Evolutionary conservation across 129 eudicot species (phyloP).

Genomic region (Tagetes patula): DNA sequence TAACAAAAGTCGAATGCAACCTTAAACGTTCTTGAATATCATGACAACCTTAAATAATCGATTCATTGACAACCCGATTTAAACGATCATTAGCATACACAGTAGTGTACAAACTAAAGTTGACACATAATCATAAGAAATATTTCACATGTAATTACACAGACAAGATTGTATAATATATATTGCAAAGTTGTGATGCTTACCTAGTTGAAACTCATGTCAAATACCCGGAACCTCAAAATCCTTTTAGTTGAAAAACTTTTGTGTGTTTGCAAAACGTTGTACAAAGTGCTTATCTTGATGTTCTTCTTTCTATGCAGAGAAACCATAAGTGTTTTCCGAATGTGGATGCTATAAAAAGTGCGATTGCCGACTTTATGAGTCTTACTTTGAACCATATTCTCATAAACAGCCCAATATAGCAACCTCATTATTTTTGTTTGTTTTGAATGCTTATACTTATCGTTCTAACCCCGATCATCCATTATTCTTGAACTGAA

Average conservation of each 20-base stretch:
- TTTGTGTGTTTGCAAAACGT: slow-evolving; percentile 8
- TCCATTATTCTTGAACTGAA: slow-evolving; percentile 20
- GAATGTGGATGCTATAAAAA: slow-evolving; percentile 81
- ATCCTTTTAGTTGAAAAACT: neutral
- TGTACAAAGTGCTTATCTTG: slow-evolving; percentile 11
- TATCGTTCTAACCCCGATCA: neutral
- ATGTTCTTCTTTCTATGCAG: slow-evolving; percentile 40
- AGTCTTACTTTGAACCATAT: slow-evolving; percentile 35
- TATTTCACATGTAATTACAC: slow-evolving; percentile 7
- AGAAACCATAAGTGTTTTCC: slow-evolving; percentile 87
- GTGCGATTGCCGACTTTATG: slow-evolving; percentile 95
- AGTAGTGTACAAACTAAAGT: neutral
- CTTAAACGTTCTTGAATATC: too few species aligned
- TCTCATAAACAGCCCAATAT: slow-evolving; percentile 1
- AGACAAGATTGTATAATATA: neutral
- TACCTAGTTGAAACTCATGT: neutral
- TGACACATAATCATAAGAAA: neutral
- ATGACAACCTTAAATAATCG: too few species aligned
- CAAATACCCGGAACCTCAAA: neutral
- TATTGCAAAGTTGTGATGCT: neutral
- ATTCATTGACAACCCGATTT: too few species aligned
- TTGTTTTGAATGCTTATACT: neutral
- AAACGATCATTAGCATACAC: too few species aligned
- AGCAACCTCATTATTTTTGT: slow-evolving; percentile 3
- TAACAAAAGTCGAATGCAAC: too few species aligned